A percentile compares a stretch with the other conserved stretches of the same genome.
Conservation (phyloP, 2,329 filamentous ascomycete genomes). For the Neofusicoccum kwambonambiense region DNA sequence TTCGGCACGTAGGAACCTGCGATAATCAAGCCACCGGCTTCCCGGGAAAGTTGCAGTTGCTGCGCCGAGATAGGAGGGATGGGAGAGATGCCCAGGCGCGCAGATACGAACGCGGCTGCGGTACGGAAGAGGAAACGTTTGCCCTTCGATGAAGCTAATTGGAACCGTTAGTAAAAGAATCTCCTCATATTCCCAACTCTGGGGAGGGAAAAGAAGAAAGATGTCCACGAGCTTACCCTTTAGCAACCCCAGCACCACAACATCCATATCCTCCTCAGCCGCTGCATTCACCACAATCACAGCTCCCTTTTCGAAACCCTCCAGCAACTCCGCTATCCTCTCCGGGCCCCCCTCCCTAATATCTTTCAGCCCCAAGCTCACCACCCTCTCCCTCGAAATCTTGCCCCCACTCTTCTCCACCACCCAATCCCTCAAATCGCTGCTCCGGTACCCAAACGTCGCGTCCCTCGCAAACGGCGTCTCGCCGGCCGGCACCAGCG, state of each 20-base stretch:
- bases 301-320: slow-evolving; percentile 35
- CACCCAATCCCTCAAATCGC: slow-evolving; percentile 54
- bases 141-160: slow-evolving; percentile 25
- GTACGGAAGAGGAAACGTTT: slow-evolving; percentile 49
- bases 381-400: slow-evolving; percentile 41
- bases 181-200: no score
- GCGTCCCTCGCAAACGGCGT: slow-evolving; percentile 60
- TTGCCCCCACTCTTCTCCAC: slow-evolving; percentile 52
- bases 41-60: slow-evolving; percentile 51
- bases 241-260: slow-evolving; percentile 53
- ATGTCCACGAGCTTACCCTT: slow-evolving; percentile 10
- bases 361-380: slow-evolving; percentile 48
- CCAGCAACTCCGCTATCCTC: slow-evolving; percentile 43
- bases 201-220: neutral
- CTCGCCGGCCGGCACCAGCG: slow-evolving; percentile 50
- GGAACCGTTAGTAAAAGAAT: neutral
- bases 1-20: slow-evolving; percentile 73
- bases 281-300: slow-evolving; percentile 56
- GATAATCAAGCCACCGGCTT: slow-evolving; percentile 75
- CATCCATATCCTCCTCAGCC: slow-evolving; percentile 55
- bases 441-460: slow-evolving; percentile 57
- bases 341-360: slow-evolving; percentile 49
- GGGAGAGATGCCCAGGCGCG: slow-evolving; percentile 52
- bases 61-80: slow-evolving; percentile 52
- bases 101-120: slow-evolving; percentile 49